Conservation (phyloP, 2,329 filamentous ascomycete species). For the Aspergillus clavatus region DNA sequence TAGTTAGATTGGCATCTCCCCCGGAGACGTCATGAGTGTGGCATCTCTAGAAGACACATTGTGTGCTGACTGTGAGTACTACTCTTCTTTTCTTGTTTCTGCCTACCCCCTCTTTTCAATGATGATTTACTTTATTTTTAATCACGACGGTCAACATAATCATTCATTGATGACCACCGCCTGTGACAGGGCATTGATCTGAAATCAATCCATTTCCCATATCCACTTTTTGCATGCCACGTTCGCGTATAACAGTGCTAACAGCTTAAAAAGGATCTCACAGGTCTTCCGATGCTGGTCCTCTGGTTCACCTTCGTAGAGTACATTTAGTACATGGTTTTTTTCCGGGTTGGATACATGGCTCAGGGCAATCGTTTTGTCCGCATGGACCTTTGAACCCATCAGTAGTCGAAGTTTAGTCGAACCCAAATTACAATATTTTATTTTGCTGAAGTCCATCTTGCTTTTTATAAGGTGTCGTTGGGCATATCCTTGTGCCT, state of each 20-base stretch:
- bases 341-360: too few species aligned
- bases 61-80: constrained; percentile 17
- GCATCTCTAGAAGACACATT: too few species aligned
- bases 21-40: background rate
- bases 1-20: constrained; percentile 4
- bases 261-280: background rate
- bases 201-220: constrained; percentile 12
- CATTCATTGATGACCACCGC: constrained; percentile 70
- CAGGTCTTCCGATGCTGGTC: background rate
- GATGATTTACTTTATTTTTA: constrained; percentile 63
- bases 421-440: constrained; percentile 1
- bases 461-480: background rate
- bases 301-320: too few species aligned
- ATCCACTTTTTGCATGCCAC: constrained; percentile 4
- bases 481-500: background rate
- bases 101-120: constrained; percentile 43
- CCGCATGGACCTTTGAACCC: constrained; percentile 7
- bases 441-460: background rate
- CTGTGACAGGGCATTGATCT: constrained; percentile 64
- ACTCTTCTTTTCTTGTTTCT: constrained; percentile 5
- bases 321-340: too few species aligned
- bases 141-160: constrained; percentile 90
- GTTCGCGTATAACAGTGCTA: constrained; percentile 13
- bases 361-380: too few species aligned
- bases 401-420: constrained; percentile 17